A percentile compares a stretch with the other conserved stretches of the same genome.
Evolutionary conservation across 345 rosid genomes (phyloP).

Genomic region (Salix purpurea): DNA sequence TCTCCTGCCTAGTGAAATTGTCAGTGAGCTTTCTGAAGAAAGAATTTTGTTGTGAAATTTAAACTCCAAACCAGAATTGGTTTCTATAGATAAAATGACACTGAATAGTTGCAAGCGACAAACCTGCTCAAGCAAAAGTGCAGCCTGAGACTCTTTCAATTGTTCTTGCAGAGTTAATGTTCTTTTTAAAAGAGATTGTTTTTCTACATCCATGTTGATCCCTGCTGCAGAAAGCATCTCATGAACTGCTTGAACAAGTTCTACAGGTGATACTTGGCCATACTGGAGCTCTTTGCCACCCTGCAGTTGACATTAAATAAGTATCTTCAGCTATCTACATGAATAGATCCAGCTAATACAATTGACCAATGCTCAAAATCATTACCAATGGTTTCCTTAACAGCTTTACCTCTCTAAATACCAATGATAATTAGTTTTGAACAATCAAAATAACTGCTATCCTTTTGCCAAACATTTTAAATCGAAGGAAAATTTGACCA

Average conservation of each 20-base stretch:
- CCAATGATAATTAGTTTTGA: background rate
- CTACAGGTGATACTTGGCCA: slow-evolving; percentile 78
- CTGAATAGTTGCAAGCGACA: background rate
- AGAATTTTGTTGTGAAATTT: background rate
- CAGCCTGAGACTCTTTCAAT: slow-evolving; percentile 68
- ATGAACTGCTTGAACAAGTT: slow-evolving; percentile 79
- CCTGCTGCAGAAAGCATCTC: slow-evolving; percentile 98
- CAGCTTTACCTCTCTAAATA: too few species aligned
- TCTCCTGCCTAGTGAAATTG: background rate
- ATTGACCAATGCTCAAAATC: background rate
- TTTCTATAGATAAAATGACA: background rate
- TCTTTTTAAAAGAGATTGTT: slow-evolving; percentile 67
- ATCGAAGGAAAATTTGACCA: background rate
- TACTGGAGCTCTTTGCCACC: slow-evolving; percentile 49
- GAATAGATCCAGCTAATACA: background rate
- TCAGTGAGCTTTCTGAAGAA: background rate
- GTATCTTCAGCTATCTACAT: background rate
- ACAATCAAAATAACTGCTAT: background rate
- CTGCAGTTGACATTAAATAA: slow-evolving; percentile 32
- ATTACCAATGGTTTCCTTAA: background rate
- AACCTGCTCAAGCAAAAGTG: slow-evolving; percentile 85
- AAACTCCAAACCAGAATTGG: background rate
- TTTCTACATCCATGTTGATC: slow-evolving; percentile 70
- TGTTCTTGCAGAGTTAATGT: slow-evolving; percentile 73
- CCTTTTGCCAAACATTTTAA: background rate